phyloP scores from a whole-genome alignment of 768 basidiomycete genomes.

The Suillus occidentalis region DNA sequence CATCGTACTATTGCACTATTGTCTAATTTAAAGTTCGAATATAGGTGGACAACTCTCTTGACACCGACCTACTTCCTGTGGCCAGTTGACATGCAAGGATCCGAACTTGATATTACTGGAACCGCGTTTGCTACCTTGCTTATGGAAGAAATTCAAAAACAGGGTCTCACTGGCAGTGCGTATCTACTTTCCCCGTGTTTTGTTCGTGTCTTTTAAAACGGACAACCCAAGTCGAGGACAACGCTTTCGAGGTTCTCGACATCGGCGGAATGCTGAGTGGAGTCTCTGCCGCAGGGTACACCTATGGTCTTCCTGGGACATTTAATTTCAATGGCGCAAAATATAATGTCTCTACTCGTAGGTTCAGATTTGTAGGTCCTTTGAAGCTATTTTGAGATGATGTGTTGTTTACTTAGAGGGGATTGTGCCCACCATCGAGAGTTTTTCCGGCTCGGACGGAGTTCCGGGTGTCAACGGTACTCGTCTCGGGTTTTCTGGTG shows the following conservation, averaged over 20 bases:
- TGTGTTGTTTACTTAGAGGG: slow-evolving; percentile 4
- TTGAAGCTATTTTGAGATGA: not conserved
- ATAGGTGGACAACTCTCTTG: too few relatives aligned
- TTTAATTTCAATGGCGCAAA: slow-evolving; percentile 16
- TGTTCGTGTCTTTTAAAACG: too few relatives aligned
- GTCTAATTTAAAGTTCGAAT: too few relatives aligned
- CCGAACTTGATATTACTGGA: slow-evolving; percentile 11
- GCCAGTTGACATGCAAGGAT: not conserved
- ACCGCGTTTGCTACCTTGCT: slow-evolving; percentile 6
- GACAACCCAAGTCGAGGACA: not conserved
- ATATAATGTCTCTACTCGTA: slow-evolving; percentile 16
- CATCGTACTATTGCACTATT: too few relatives aligned
- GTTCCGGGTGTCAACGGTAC: not conserved
- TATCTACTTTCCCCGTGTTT: not conserved
- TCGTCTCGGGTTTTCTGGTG: not conserved
- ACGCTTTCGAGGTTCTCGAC: slow-evolving; percentile 10
- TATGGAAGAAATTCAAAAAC: not conserved
- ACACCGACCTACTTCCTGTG: not conserved
- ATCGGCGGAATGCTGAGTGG: slow-evolving; percentile 11
- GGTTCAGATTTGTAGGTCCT: not conserved
- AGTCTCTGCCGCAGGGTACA: slow-evolving; percentile 7
- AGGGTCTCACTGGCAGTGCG: not conserved
- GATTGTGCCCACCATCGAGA: not conserved
- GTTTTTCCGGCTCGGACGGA: not conserved
- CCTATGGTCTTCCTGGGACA: slow-evolving; percentile 11